phyloP scores from a whole-genome alignment of 2,329 filamentous ascomycete species.

The Stagonosporopsis vannaccii region DNA sequence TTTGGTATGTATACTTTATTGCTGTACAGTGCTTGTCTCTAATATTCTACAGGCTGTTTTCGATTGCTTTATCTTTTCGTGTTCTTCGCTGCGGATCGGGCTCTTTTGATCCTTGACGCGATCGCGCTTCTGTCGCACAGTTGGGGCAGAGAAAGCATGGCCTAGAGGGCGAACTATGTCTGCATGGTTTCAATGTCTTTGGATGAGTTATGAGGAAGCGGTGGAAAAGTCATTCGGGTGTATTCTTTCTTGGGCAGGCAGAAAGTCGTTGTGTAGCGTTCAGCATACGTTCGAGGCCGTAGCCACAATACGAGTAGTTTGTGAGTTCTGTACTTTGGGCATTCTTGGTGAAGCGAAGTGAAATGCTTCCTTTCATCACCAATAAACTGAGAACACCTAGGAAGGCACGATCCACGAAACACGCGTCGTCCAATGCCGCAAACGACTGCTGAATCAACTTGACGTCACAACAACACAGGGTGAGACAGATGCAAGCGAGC shows the following conservation, averaged over 20 bases:
- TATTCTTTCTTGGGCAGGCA: not conserved
- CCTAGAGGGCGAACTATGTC: not conserved
- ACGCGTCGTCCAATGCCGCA: not conserved
- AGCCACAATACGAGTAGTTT: slow-evolving; percentile 5
- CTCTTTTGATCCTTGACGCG: not conserved
- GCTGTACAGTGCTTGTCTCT: not conserved
- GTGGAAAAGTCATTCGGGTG: slow-evolving; percentile 6
- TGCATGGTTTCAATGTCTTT: slow-evolving; percentile 1
- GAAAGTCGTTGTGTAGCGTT: not conserved
- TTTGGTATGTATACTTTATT: not conserved
- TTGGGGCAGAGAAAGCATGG: not conserved
- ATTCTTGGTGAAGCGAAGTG: not conserved
- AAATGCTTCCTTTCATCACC: not conserved
- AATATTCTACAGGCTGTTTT: not conserved
- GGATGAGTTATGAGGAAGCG: slow-evolving; percentile 9
- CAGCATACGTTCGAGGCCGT: not conserved
- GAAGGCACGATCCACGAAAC: not conserved
- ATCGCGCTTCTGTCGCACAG: not conserved
- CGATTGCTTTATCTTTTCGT: not conserved
- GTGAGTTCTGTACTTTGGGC: not conserved
- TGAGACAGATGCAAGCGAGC: not conserved
- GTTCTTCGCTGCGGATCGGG: not conserved
- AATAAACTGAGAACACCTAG: too few species aligned
- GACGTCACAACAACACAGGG: not conserved
- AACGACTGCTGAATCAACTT: not conserved